Base-by-base conservation (phyloP, 2,329 filamentous ascomycete species). In the Polytolypa hystricis region DNA sequence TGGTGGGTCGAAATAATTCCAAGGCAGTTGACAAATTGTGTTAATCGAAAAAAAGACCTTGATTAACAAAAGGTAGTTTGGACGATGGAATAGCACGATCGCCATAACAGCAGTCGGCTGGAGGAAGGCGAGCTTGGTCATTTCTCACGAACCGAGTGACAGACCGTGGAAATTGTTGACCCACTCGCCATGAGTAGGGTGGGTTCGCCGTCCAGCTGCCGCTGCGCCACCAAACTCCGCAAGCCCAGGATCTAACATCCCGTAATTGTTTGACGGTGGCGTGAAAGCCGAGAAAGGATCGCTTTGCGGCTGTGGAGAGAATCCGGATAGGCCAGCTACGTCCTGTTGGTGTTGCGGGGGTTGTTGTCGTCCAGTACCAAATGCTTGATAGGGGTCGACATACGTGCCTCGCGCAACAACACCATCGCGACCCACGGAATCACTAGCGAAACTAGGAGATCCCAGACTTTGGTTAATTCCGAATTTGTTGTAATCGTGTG, bases 131-230 rank as follows among this genome's bases (percentile, higher is more conserved):
- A n/a, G n/a, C n/a, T n/a, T n/a, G n/a, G n/a, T n/a, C n/a, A n/a
- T n/a, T n/a, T 23, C 11, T 37, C 28, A 67, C 45, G 74, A 73
- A 51, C 81, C 81, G 44, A 86, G 69, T 2, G 81, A 86, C 12
- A 86, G 62, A 7, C 80, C 74, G 54, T 85, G 80, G 54, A 84
- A 84, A 4, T 69, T 60, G 36, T 65, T 63, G 17, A 70, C 61
- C 78, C 79, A 83, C 33, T 81, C 77, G 32, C 67, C 57, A 11
- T 50, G 59, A 16, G 47, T 48, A 31, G 47, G 55, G 41, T 55
- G 60, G 34, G 47, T 50, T 40, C 54, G 55, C 44, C 47, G 53
- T 46, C 36, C 57, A 42, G 44, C 46, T 61, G 51, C 42, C 58
- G 61, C 43, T 61, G 34, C 49, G 38, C 41, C 30, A 9, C 47